A percentile compares a stretch with the other conserved stretches of the same genome.
Conservation (phyloP, 1,284 basidiomycete genomes). For the Cronartium ribicola region DNA sequence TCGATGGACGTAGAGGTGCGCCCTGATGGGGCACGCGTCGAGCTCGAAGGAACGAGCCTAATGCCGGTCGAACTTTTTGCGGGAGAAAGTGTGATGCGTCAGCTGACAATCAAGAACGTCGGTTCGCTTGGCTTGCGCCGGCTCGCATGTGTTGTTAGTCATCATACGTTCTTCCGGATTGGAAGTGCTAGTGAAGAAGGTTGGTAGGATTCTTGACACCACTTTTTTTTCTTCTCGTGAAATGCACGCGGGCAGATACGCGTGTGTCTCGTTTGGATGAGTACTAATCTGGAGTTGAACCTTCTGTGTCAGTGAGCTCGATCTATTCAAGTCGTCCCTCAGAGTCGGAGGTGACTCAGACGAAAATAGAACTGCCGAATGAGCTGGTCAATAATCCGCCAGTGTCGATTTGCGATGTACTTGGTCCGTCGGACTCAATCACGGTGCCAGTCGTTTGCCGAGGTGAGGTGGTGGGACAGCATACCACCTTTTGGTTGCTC, state of each 20-base stretch:
- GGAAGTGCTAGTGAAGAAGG: constrained; percentile 13
- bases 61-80: constrained; percentile 11
- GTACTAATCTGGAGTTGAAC: too few relatives aligned
- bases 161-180: constrained; percentile 20
- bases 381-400: constrained; percentile 5
- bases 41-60: background rate
- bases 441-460: constrained; percentile 13
- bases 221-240: too few relatives aligned
- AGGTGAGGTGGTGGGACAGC: constrained; percentile 31
- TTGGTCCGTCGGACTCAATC: background rate
- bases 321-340: background rate
- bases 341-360: background rate
- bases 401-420: background rate
- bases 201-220: too few relatives aligned
- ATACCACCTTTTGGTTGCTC: constrained; percentile 27
- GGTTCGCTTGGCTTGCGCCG: constrained; percentile 4
- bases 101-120: constrained; percentile 18
- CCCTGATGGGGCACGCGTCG: constrained; percentile 5
- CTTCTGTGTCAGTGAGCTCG: too few relatives aligned
- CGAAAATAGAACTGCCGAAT: constrained; percentile 14
- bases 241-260: too few relatives aligned
- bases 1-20: constrained; percentile 21
- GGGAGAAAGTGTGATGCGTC: constrained; percentile 14
- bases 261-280: too few relatives aligned
- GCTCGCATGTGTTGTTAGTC: constrained; percentile 20